These are phyloP conservation scores for Vickermania spadyakhi DNA, from an alignment of 208 protist genomes.

Conservation along the genomic window DNA sequence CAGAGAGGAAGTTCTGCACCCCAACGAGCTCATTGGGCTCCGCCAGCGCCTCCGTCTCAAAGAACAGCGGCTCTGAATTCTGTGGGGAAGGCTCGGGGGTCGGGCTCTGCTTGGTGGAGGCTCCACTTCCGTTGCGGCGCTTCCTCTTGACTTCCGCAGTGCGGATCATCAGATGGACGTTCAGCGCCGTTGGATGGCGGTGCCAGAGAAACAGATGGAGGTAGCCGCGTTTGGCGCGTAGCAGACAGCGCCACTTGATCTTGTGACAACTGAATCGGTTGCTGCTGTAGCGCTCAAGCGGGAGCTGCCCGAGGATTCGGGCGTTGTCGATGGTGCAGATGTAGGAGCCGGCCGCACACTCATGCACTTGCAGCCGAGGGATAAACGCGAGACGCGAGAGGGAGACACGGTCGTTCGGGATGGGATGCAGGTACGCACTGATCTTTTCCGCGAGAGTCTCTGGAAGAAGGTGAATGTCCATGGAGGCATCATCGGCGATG, in stretches of 20 bases:
- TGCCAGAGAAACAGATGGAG: conserved; percentile 63
- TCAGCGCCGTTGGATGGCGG: conserved; percentile 30
- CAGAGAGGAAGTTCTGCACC: conserved; percentile 40
- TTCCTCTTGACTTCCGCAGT: conserved; percentile 75
- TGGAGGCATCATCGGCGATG: conserved; percentile 23
- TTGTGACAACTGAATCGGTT: conserved; percentile 79
- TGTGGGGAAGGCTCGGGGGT: background rate
- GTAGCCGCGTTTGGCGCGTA: conserved; percentile 21
- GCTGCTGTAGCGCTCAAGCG: conserved; percentile 42
- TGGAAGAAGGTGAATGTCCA: conserved; percentile 36
- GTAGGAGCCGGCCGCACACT: conserved; percentile 66
- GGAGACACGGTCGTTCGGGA: conserved; percentile 11
- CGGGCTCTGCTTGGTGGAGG: background rate
- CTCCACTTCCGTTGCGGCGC: conserved; percentile 23
- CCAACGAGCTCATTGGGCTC: conserved; percentile 52
- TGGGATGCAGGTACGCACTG: conserved; percentile 39
- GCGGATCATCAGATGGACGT: conserved; percentile 34
- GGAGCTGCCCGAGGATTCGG: conserved; percentile 35
- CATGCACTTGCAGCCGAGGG: conserved; percentile 69
- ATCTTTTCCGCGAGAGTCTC: conserved; percentile 59
- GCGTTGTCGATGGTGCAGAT: conserved; percentile 74
- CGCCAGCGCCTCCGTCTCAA: conserved; percentile 36
- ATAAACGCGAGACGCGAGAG: conserved; percentile 46
- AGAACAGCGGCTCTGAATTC: conserved; percentile 31
- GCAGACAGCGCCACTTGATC: conserved; percentile 55